phyloP scores from a whole-genome alignment of 352 stramenopile genomes.

The Detonula confervacea region DNA sequence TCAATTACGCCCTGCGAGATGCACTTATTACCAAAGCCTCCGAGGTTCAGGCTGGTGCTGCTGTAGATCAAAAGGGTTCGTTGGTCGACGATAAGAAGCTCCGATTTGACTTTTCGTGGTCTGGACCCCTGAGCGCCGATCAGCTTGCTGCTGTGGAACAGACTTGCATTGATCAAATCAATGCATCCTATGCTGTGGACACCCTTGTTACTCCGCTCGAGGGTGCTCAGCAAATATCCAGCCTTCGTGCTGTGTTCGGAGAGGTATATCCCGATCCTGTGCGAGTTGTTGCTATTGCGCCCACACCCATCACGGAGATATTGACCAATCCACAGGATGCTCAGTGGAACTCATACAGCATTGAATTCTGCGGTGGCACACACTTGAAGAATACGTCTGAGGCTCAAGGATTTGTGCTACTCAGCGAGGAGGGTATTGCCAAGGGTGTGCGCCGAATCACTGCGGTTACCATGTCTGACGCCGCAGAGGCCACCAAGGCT shows the following conservation, averaged over 20 bases:
- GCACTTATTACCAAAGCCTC: constrained; percentile 75
- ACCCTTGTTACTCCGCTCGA: constrained; percentile 91
- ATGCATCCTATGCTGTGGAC: constrained; percentile 90
- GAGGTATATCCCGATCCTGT: constrained; percentile 97
- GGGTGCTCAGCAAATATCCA: constrained; percentile 91
- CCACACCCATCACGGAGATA: constrained; percentile 83
- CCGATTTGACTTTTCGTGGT: constrained; percentile 97
- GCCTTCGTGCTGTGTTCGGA: constrained; percentile 94
- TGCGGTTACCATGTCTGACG: constrained; percentile 91
- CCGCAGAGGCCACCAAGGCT: constrained; percentile 87
- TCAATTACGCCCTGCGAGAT: constrained; percentile 96
- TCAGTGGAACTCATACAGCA: constrained; percentile 92
- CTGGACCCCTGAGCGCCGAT: constrained; percentile 89
- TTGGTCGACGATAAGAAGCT: constrained; percentile 94
- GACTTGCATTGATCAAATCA: constrained; percentile 91
- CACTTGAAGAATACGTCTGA: constrained; percentile 95
- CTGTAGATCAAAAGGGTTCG: constrained; percentile 94
- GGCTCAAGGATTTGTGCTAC: constrained; percentile 92
- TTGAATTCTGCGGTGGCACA: constrained; percentile 97
- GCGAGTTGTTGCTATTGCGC: constrained; percentile 92
- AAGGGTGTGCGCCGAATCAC: constrained; percentile 96
- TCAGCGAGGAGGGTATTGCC: constrained; percentile 94
- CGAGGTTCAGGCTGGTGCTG: constrained; percentile 38
- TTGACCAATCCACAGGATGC: constrained; percentile 92
- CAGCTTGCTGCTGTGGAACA: constrained; percentile 87